Evolutionary conservation across 352 stramenopile genomes (phyloP).

Genomic region (Phytophthora lateralis): DNA sequence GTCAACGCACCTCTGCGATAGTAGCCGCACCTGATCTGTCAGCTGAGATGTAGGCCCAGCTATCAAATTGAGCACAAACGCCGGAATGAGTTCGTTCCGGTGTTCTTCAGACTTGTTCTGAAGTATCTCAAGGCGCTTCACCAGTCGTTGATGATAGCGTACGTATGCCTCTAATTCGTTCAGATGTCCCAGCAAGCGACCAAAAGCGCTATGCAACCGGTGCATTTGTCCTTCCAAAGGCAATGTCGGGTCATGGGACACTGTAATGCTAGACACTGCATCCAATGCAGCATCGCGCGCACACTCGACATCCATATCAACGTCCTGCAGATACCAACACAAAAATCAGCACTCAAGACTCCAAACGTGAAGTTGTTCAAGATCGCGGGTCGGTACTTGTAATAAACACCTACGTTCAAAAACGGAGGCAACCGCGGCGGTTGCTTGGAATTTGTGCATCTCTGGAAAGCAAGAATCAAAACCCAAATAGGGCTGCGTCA

Average conservation of each 20-base stretch:
- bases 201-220: conserved; percentile 48
- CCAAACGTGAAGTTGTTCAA: too few relatives aligned
- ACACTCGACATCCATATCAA: conserved; percentile 24
- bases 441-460: conserved; percentile 21
- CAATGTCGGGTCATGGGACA: neutral
- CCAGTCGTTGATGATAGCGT: conserved; percentile 48
- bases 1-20: conserved; percentile 43
- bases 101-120: conserved; percentile 35
- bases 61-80: conserved; percentile 50
- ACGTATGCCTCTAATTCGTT: conserved; percentile 41
- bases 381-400: too few relatives aligned
- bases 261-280: neutral
- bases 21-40: conserved; percentile 46
- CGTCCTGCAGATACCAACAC: conserved; percentile 21
- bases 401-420: conserved; percentile 31
- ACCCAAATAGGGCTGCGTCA: neutral
- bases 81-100: conserved; percentile 38
- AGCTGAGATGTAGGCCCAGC: conserved; percentile 31
- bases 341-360: neutral
- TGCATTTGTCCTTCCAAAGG: conserved; percentile 38
- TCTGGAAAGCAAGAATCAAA: conserved; percentile 9
- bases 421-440: conserved; percentile 40
- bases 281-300: conserved; percentile 18
- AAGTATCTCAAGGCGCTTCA: conserved; percentile 37
- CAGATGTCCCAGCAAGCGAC: conserved; percentile 46